These are phyloP conservation scores for Asterochloris erici DNA, from an alignment of 139 green algal genomes.

Conservation along the genomic window DNA sequence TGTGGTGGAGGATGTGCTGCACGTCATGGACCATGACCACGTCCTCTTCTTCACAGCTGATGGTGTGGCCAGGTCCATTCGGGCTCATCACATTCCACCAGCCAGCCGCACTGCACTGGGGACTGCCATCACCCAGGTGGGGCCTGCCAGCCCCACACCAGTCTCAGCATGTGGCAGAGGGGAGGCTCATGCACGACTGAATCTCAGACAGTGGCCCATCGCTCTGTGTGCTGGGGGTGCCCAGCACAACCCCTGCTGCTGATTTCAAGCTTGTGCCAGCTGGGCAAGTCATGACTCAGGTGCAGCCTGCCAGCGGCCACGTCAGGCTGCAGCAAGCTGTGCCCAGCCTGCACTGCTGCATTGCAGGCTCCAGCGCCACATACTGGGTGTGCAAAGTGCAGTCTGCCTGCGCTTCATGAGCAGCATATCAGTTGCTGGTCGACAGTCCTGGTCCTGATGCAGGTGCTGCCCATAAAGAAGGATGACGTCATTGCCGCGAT, in stretches of 20 bases:
- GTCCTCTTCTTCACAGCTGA: slow-evolving; percentile 76
- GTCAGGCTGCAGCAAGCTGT: neutral
- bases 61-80: slow-evolving; percentile 55
- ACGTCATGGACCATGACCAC: slow-evolving; percentile 62
- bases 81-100: slow-evolving; percentile 70
- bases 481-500: slow-evolving; percentile 48
- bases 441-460: slow-evolving; percentile 16
- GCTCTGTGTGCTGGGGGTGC: neutral
- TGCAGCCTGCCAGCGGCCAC: too few relatives aligned
- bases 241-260: too few relatives aligned
- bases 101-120: slow-evolving; percentile 49
- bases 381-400: too few relatives aligned
- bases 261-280: too few relatives aligned
- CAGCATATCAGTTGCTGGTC: too few relatives aligned
- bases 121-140: slow-evolving; percentile 42
- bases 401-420: too few relatives aligned
- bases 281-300: too few relatives aligned
- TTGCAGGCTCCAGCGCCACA: neutral
- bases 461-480: slow-evolving; percentile 56
- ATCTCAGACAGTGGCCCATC: neutral
- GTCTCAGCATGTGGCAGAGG: too few relatives aligned
- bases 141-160: too few relatives aligned
- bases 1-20: slow-evolving; percentile 58
- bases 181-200: neutral
- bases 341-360: neutral